phyloP scores from a whole-genome alignment of 768 basidiomycete genomes.

The Psilocybe cubensis region DNA sequence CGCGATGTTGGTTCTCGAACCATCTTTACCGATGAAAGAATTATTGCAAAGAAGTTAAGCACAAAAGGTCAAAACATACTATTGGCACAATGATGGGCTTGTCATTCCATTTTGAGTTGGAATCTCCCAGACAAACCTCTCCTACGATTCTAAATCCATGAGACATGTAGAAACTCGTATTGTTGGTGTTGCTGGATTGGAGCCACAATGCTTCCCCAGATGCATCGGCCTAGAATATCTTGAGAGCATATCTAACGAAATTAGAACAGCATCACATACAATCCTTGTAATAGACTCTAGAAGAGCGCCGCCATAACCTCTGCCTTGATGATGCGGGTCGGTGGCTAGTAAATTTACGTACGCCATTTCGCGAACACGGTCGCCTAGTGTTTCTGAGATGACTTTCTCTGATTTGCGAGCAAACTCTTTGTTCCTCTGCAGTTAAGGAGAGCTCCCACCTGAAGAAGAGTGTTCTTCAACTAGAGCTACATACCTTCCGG shows the following conservation, averaged over 20 bases:
- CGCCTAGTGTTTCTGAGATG: slow-evolving; percentile 23
- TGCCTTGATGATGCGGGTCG: slow-evolving; percentile 27
- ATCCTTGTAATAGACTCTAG: slow-evolving; percentile 25
- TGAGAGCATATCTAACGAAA: neutral
- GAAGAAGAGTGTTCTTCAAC: neutral
- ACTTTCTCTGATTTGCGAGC: slow-evolving; percentile 24
- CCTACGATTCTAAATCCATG: slow-evolving; percentile 29
- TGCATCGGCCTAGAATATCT: slow-evolving; percentile 28
- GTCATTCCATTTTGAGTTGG: slow-evolving; percentile 32
- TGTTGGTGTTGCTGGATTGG: slow-evolving; percentile 28
- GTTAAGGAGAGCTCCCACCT: neutral
- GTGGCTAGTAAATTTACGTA: slow-evolving; percentile 31
- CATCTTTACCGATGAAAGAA: slow-evolving; percentile 15
- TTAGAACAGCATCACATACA: slow-evolving; percentile 18
- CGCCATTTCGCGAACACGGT: slow-evolving; percentile 31
- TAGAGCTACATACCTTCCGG: neutral
- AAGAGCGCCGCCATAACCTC: slow-evolving; percentile 33
- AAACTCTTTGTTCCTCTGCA: slow-evolving; percentile 9
- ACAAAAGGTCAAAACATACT: slow-evolving; percentile 20
- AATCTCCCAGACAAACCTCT: slow-evolving; percentile 28
- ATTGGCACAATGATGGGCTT: slow-evolving; percentile 30
- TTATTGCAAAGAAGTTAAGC: neutral
- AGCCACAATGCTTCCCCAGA: slow-evolving; percentile 29
- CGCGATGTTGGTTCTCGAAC: slow-evolving; percentile 16
- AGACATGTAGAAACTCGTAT: slow-evolving; percentile 27